phyloP scores from a whole-genome alignment of 495 filamentous ascomycete genomes.

The Aspergillus steynii region DNA sequence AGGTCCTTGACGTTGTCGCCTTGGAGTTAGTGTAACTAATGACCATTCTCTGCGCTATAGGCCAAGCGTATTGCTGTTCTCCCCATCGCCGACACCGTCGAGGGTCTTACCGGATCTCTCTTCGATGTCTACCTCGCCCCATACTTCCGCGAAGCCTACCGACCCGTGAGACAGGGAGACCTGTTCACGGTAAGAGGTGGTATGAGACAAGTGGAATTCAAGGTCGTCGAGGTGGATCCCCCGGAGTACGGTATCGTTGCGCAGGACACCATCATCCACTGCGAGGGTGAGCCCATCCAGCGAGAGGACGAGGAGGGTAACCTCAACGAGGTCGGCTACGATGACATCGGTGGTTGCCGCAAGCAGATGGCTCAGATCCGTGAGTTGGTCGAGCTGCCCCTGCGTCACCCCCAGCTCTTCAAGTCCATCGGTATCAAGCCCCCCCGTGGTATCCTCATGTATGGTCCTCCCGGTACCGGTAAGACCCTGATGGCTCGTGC shows the following conservation, averaged over 20 bases:
- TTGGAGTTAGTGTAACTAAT: conserved; percentile 13
- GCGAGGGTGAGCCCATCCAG: conserved; percentile 97
- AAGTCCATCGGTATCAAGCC: conserved; percentile 99
- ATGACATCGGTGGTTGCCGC: conserved; percentile 98
- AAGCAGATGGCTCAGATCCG: conserved; percentile 99
- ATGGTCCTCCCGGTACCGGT: conserved; percentile 96
- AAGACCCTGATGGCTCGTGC: conserved; percentile 99
- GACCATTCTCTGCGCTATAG: conserved; percentile 44
- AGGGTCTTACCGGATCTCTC: conserved; percentile 93
- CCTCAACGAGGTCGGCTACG: conserved; percentile 97
- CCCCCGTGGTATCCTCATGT: conserved; percentile 96
- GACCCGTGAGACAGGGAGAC: conserved; percentile 93
- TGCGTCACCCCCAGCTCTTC: conserved; percentile 97
- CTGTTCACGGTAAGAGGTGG: conserved; percentile 95
- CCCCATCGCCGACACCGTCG: conserved; percentile 95
- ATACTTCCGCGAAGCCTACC: conserved; percentile 98
- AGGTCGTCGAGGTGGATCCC: conserved; percentile 97
- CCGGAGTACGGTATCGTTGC: conserved; percentile 98
- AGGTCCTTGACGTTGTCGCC: background rate
- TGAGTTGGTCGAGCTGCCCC: conserved; percentile 94
- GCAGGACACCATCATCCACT: conserved; percentile 98
- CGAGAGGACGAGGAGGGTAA: conserved; percentile 99
- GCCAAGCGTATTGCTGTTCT: conserved; percentile 99
- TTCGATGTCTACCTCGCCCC: conserved; percentile 99
- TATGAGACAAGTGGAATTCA: conserved; percentile 99